Evolutionary conservation across 1,139 yeast genomes (phyloP).

Genomic region (Nakaseomyces sp.): DNA sequence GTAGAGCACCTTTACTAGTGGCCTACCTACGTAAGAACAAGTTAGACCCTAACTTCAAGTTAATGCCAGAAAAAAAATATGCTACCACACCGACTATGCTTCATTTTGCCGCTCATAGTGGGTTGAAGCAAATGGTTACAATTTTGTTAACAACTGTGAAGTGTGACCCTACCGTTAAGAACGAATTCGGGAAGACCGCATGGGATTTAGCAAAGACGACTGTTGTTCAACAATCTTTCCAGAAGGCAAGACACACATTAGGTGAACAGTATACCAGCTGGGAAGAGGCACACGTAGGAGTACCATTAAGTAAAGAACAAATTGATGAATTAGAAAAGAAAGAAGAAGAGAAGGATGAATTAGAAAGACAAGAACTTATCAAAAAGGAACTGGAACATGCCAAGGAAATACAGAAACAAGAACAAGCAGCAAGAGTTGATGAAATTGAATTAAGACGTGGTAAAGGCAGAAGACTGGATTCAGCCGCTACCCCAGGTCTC

Average conservation of each 20-base stretch:
- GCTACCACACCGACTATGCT: conserved; percentile 60
- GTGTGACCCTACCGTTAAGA: conserved; percentile 58
- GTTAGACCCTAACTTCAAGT: conserved; percentile 41
- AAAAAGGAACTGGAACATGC: conserved; percentile 30
- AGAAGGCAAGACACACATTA: conserved; percentile 52
- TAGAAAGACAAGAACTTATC: conserved; percentile 27
- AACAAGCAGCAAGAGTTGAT: conserved; percentile 17
- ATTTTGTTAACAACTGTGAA: conserved; percentile 54
- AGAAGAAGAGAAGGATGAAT: conserved; percentile 36
- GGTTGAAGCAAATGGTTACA: conserved; percentile 58
- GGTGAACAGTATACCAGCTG: conserved; percentile 71
- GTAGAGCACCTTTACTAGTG: conserved; percentile 68
- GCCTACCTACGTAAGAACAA: conserved; percentile 53
- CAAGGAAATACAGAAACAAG: conserved; percentile 22
- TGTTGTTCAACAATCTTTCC: conserved; percentile 50
- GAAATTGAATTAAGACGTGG: conserved; percentile 15
- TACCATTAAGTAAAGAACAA: conserved; percentile 55
- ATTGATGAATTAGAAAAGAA: conserved; percentile 39
- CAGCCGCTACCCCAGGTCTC: conserved; percentile 16
- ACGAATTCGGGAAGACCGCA: conserved; percentile 53
- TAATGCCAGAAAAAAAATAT: conserved; percentile 50
- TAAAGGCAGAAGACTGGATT: conserved; percentile 24
- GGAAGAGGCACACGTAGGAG: conserved; percentile 58
- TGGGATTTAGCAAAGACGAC: conserved; percentile 45
- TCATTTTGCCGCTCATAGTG: conserved; percentile 68